Conservation (phyloP, 257 asterid species). For the Haberlea rhodopensis region DNA sequence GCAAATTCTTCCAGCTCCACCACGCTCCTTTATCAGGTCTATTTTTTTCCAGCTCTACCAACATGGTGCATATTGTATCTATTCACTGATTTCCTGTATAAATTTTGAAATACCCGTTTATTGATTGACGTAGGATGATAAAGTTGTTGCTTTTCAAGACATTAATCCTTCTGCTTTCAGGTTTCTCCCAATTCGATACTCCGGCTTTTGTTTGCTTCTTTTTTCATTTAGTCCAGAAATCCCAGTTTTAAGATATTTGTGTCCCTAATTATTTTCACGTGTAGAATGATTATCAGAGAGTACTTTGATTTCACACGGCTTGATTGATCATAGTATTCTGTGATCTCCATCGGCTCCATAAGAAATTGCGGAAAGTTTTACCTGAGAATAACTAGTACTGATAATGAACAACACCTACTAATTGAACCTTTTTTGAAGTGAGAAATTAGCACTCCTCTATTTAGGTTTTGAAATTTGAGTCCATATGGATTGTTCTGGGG, state of each 20-base stretch:
- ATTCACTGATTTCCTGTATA: constrained; percentile 7
- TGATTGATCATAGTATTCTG: neutral
- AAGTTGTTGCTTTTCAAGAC: constrained; percentile 70
- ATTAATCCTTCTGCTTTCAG: constrained; percentile 80
- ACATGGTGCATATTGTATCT: neutral
- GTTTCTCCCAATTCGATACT: constrained; percentile 27
- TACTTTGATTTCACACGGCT: too few species aligned
- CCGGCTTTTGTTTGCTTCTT: constrained; percentile 5
- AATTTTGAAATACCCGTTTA: neutral
- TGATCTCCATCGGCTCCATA: too few species aligned
- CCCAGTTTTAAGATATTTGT: neutral
- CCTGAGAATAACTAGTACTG: too few species aligned
- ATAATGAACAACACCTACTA: too few species aligned
- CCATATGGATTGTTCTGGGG: too few species aligned
- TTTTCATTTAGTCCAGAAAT: neutral
- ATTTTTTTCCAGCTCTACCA: neutral
- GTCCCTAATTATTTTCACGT: too few species aligned
- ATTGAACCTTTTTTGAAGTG: too few species aligned
- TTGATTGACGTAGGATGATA: constrained; percentile 55
- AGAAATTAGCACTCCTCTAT: too few species aligned
- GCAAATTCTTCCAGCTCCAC: constrained; percentile 57
- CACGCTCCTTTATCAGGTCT: constrained; percentile 61
- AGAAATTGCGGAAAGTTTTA: too few species aligned
- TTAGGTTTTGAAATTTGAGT: too few species aligned
- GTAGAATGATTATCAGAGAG: too few species aligned